Evolutionary conservation across 1,284 basidiomycete species (phyloP).

Genomic region (Papiliotrema laurentii): DNA sequence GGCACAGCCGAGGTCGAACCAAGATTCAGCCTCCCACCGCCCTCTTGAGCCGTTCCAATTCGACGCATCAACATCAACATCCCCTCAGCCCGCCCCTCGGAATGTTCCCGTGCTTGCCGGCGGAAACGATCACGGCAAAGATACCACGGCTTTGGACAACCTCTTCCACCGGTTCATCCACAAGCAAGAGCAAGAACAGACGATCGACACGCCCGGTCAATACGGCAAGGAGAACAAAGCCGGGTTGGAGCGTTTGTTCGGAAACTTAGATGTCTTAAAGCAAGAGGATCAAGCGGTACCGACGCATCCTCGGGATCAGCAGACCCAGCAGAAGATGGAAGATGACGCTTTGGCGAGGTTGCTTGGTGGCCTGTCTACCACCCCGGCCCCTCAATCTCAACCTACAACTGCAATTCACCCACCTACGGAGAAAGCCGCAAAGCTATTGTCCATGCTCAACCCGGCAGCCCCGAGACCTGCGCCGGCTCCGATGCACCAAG

Average conservation of each 20-base stretch:
- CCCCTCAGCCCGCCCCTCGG: constrained; percentile 8
- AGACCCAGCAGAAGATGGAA: constrained; percentile 20
- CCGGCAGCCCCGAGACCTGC: neutral
- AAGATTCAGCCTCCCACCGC: constrained; percentile 9
- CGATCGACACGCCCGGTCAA: constrained; percentile 10
- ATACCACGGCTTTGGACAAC: constrained; percentile 31
- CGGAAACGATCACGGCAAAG: too few species aligned
- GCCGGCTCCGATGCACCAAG: constrained; percentile 16
- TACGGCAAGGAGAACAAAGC: constrained; percentile 23
- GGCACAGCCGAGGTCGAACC: too few species aligned
- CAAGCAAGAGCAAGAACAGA: constrained; percentile 33
- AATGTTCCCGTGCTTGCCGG: too few species aligned
- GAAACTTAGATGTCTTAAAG: constrained; percentile 20
- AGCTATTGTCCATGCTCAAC: constrained; percentile 27
- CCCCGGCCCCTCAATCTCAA: neutral
- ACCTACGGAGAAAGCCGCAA: constrained; percentile 11
- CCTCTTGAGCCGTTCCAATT: constrained; percentile 37
- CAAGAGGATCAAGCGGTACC: constrained; percentile 12
- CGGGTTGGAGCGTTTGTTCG: constrained; percentile 31
- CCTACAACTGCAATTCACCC: constrained; percentile 2
- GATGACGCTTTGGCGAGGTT: constrained; percentile 36
- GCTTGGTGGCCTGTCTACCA: constrained; percentile 19
- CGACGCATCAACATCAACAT: constrained; percentile 9
- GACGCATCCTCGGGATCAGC: neutral
- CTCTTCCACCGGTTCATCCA: constrained; percentile 38